Evolutionary conservation across 75 land plant species (phyloP).

Genomic region (Picea sitchensis): DNA sequence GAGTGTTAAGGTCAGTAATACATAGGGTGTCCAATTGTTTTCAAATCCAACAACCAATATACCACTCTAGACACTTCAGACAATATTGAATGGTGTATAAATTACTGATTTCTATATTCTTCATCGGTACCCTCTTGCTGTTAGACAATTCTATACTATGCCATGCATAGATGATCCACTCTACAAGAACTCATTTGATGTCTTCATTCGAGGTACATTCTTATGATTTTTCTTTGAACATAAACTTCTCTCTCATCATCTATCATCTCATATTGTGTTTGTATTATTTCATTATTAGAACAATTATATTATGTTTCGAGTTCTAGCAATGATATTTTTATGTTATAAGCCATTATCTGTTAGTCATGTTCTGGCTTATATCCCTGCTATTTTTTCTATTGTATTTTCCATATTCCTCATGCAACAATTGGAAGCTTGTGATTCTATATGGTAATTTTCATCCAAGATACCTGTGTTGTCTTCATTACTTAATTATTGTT

Average conservation of each 20-base stretch:
- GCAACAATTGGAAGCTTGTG: background rate
- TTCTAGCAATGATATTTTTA: too few relatives aligned
- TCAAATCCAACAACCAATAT: too few relatives aligned
- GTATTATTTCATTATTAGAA: too few relatives aligned
- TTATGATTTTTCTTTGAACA: background rate
- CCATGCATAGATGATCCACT: conserved; percentile 63
- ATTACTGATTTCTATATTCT: conserved; percentile 87
- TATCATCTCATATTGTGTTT: background rate
- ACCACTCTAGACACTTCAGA: too few relatives aligned
- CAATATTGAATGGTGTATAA: too few relatives aligned
- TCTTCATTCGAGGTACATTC: conserved; percentile 81
- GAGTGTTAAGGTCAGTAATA: too few relatives aligned
- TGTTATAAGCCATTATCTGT: too few relatives aligned
- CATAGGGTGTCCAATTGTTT: too few relatives aligned
- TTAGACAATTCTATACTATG: conserved; percentile 94
- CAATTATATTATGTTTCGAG: too few relatives aligned
- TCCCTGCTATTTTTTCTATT: background rate
- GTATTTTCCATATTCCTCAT: background rate
- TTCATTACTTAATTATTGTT: too few relatives aligned
- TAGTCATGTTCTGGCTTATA: background rate
- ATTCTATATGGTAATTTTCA: background rate
- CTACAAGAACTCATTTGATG: conserved; percentile 96
- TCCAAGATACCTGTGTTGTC: background rate
- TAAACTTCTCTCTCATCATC: too few relatives aligned
- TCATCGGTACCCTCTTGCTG: conserved; percentile 91